Evolutionary conservation across 1,139 yeast species (phyloP).

Genomic region (Pneumocystis wakefieldiae): DNA sequence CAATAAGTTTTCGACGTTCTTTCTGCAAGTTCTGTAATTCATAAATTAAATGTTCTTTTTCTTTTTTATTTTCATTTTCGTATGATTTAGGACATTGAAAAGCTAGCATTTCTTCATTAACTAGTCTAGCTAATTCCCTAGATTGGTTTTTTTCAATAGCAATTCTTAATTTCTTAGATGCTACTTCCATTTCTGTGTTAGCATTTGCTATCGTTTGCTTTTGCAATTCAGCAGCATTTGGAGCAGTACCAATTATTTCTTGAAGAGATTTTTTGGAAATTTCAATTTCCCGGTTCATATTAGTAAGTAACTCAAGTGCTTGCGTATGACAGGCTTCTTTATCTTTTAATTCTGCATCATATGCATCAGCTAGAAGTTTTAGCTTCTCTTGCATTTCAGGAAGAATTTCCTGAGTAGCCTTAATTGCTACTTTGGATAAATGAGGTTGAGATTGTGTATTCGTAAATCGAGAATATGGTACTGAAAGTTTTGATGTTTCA

Average conservation of each 20-base stretch:
- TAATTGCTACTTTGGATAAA: slow-evolving; percentile 36
- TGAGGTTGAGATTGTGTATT: slow-evolving; percentile 16
- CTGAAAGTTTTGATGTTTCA: slow-evolving; percentile 4
- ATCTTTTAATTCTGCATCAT: slow-evolving; percentile 37
- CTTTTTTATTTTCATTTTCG: slow-evolving; percentile 4
- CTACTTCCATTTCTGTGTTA: background rate
- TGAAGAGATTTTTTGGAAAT: slow-evolving; percentile 12
- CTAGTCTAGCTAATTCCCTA: slow-evolving; percentile 34
- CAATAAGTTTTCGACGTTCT: slow-evolving; percentile 31
- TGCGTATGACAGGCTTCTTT: slow-evolving; percentile 36
- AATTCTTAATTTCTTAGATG: slow-evolving; percentile 22
- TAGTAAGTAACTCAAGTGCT: slow-evolving; percentile 29
- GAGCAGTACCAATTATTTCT: slow-evolving; percentile 2
- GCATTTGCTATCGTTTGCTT: slow-evolving; percentile 14
- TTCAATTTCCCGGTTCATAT: slow-evolving; percentile 29
- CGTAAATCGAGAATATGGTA: background rate
- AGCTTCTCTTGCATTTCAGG: slow-evolving; percentile 33
- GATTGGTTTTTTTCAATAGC: slow-evolving; percentile 44
- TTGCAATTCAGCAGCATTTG: slow-evolving; percentile 18
- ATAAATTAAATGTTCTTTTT: slow-evolving; percentile 24
- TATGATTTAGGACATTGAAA: background rate
- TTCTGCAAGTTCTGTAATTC: slow-evolving; percentile 35
- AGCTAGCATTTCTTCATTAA: slow-evolving; percentile 27
- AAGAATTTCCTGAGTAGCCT: slow-evolving; percentile 33
- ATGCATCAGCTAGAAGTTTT: slow-evolving; percentile 40